Evolutionary conservation across 805 yeast genomes (phyloP).

Genomic region (Barnettozyma vustinii): DNA sequence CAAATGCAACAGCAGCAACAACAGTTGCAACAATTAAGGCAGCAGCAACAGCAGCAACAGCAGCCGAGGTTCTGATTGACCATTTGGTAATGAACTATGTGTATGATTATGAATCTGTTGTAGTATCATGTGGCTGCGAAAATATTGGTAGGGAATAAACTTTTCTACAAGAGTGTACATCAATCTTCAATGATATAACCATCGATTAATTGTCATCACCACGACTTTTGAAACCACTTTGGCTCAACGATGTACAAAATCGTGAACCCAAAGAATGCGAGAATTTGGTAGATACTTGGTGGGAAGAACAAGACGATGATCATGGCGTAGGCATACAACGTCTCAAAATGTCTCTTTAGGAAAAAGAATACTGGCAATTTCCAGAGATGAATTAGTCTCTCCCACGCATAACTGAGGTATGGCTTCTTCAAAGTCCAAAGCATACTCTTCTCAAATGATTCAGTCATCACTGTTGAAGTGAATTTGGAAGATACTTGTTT

Average conservation of each 20-base stretch:
- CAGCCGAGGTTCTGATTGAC: neutral
- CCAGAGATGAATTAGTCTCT: constrained; percentile 22
- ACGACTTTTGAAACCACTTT: constrained; percentile 12
- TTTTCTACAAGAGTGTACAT: too few relatives aligned
- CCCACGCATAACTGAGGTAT: constrained; percentile 27
- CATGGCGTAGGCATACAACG: constrained; percentile 12
- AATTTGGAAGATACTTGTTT: constrained; percentile 28
- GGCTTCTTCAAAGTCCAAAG: constrained; percentile 24
- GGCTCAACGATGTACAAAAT: constrained; percentile 12
- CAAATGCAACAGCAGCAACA: constrained; percentile 4
- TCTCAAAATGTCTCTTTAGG: constrained; percentile 8
- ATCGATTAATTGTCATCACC: constrained; percentile 2
- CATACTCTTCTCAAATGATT: constrained; percentile 31
- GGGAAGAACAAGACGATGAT: constrained; percentile 17
- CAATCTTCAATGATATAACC: neutral
- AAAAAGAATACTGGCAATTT: constrained; percentile 16
- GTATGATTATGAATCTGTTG: neutral
- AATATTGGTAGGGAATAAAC: too few relatives aligned
- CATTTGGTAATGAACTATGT: neutral
- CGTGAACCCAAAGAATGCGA: constrained; percentile 5
- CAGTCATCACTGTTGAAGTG: constrained; percentile 36
- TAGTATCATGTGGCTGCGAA: neutral
- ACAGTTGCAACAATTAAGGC: constrained; percentile 3
- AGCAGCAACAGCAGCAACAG: constrained; percentile 5
- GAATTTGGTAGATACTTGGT: constrained; percentile 15